Percentiles rank a stretch among this genome's conserved stretches.
Evolutionary conservation across 164 flowering plant species (phyloP).

Genomic region (Vitis vinifera): DNA sequence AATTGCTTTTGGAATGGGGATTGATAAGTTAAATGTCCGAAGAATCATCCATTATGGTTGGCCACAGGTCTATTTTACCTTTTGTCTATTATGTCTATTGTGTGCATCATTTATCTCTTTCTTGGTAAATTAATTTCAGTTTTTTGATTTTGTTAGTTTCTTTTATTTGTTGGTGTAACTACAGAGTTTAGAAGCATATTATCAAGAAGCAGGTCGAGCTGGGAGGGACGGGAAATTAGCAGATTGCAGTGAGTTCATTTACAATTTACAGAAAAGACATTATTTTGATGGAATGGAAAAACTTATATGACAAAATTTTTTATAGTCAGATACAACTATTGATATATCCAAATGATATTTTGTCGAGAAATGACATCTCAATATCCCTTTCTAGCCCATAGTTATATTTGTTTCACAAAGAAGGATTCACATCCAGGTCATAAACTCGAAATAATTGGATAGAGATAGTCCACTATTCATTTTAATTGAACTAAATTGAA

Average conservation of each 20-base stretch:
- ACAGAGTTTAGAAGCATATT: conserved; percentile 93
- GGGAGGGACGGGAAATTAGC: conserved; percentile 94
- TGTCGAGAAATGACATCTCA: not conserved
- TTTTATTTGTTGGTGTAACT: conserved; percentile 1
- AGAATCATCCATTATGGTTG: conserved; percentile 94
- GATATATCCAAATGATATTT: not conserved
- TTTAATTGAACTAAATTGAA: no score
- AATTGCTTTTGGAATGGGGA: conserved; percentile 98
- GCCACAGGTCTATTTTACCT: conserved; percentile 70
- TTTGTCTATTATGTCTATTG: no score
- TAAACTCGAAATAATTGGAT: not conserved
- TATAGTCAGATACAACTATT: not conserved
- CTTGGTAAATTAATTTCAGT: not conserved
- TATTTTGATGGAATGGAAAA: no score
- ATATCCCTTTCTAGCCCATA: not conserved
- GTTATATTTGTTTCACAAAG: not conserved
- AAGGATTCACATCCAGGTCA: not conserved
- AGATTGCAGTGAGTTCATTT: conserved; percentile 65
- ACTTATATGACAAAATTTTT: no score
- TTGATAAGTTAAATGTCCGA: conserved; percentile 84
- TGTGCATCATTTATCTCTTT: not conserved
- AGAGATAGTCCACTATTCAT: no score
- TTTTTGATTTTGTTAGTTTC: not conserved
- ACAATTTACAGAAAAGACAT: not conserved
- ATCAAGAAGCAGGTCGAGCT: conserved; percentile 99